Base-by-base conservation (phyloP, 1,139 yeast species). In the Arxiozyma heterogenica region DNA sequence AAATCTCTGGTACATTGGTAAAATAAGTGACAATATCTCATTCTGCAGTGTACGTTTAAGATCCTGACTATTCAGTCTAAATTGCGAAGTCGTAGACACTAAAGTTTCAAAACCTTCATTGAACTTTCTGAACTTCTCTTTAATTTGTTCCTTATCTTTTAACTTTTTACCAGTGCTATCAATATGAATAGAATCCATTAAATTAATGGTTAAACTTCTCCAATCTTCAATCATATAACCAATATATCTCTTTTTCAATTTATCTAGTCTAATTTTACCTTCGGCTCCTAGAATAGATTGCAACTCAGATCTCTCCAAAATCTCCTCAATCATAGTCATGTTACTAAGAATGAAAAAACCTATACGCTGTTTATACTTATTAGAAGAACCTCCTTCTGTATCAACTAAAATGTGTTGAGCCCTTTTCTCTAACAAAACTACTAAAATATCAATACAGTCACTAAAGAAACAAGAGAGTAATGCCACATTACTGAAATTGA, bases 61-160 rank as follows among this genome's bases (percentile, higher is more conserved):
- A 48, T 76, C 77, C 8, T 81, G 78, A 65, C 90, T 95, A 15
- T 83, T 78, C 49, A 89, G 77, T 58, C 80, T 78, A 69, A 83
- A 82, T 59, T 76, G 75, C 64, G 82, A 82, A 67, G 87, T 84
- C 55, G 79, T 78, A 51, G 77, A 75, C 25, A 86, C 76, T 48
- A 93, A 79, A 52, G 80, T 84, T 57, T 89, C 96, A 65, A 89
- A 86, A 52, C 91, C 88, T 38, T 82, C 82, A 64, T 93, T 91
- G 72, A 93, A 91, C 54, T 75, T 80, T 60, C 79, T 80, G 73
- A 90, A 91, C 64, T 88, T 83, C 57, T 93, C 97, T 65, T 93
- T 94, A 55, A 91, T 82, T 54, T 79, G 81, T 52, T 90, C 97
- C 58, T 83, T 82, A 60, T 91, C 95, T 64, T 90, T 91, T 41